Percentiles rank a stretch among this genome's conserved stretches.
Evolutionary conservation across 1,284 basidiomycete species (phyloP).

Genomic region (Leccinum angustisporum): DNA sequence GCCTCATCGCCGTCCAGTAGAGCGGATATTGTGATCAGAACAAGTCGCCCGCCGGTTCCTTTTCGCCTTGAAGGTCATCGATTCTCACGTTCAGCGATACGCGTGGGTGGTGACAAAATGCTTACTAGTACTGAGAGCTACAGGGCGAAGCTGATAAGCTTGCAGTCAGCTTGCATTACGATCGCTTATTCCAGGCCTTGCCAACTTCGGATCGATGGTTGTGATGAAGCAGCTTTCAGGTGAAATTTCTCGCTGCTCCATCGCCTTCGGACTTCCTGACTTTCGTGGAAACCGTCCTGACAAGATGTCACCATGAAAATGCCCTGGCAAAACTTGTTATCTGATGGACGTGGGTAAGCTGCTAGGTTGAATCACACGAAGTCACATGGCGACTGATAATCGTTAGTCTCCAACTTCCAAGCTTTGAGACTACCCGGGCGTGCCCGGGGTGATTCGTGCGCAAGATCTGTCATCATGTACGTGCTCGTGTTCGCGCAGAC

Average conservation of each 20-base stretch:
- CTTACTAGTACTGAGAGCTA: background rate
- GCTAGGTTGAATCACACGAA: background rate
- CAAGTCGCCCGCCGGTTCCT: background rate
- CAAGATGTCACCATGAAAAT: background rate
- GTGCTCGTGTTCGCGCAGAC: background rate
- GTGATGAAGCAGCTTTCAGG: too few relatives aligned
- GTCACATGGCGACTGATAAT: background rate
- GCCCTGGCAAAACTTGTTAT: background rate
- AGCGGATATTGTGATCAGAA: background rate
- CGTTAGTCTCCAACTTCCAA: background rate
- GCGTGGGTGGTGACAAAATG: background rate
- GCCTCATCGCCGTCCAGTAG: conserved; percentile 17
- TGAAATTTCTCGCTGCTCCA: too few relatives aligned
- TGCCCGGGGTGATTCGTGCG: background rate
- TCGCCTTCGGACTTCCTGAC: background rate
- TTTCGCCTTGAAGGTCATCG: background rate
- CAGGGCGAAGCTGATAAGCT: background rate
- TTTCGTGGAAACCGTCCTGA: background rate
- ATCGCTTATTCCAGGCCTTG: too few relatives aligned
- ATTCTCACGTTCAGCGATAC: background rate
- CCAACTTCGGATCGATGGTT: background rate
- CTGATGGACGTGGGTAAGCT: background rate
- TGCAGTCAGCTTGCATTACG: background rate
- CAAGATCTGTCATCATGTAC: background rate
- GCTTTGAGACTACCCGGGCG: background rate